Conservation (phyloP, 768 basidiomycete species). For the Agaricus subrufescens region DNA sequence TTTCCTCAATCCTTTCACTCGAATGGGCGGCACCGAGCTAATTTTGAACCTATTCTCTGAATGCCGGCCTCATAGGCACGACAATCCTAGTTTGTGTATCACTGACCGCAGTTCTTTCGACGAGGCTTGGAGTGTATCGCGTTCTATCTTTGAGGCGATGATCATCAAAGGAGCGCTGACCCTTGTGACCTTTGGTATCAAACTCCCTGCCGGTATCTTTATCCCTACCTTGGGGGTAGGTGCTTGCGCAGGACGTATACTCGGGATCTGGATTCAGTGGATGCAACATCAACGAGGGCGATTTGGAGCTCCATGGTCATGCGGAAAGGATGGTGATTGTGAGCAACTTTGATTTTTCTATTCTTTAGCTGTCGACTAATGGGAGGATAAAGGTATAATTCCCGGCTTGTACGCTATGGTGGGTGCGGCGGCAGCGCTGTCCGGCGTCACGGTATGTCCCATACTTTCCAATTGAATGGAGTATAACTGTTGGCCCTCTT, state of each 20-base stretch:
- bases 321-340: constrained; percentile 64
- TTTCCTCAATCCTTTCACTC: constrained; percentile 85
- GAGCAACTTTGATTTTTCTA: constrained; percentile 19
- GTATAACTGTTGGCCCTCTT: constrained; percentile 1
- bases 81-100: constrained; percentile 68
- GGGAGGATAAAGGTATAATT: constrained; percentile 45
- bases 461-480: background rate
- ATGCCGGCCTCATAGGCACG: constrained; percentile 55
- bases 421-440: constrained; percentile 89
- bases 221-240: constrained; percentile 95
- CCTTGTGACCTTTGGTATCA: constrained; percentile 90
- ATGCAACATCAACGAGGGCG: constrained; percentile 61
- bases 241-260: constrained; percentile 85
- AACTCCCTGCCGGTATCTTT: constrained; percentile 91
- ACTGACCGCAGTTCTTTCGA: constrained; percentile 49
- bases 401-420: constrained; percentile 96
- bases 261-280: constrained; percentile 80
- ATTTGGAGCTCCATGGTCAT: constrained; percentile 55
- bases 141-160: constrained; percentile 69
- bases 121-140: constrained; percentile 58
- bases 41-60: constrained; percentile 90
- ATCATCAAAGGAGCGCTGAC: constrained; percentile 78
- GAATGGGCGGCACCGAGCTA: constrained; percentile 94
- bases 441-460: constrained; percentile 83
- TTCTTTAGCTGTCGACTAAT: background rate